Conservation (phyloP, 2,329 filamentous ascomycete species). For the Fusarium coicis region DNA sequence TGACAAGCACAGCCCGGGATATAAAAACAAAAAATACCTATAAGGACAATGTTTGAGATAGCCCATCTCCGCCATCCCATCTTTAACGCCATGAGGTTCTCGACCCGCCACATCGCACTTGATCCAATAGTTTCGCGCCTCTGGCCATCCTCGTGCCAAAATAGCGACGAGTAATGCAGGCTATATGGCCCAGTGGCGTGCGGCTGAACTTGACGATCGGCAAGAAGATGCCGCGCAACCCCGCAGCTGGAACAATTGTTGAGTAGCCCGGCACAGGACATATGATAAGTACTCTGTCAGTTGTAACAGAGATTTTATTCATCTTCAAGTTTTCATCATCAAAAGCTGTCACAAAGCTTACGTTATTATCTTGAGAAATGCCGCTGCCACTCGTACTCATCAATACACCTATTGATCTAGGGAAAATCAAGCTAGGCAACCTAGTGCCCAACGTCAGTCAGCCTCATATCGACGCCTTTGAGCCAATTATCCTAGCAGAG, state of each 20-base stretch:
- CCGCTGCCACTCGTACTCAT: not conserved
- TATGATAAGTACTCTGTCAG: too few species aligned
- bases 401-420: not conserved
- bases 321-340: too few species aligned
- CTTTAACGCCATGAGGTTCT: not conserved
- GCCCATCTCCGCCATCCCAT: too few species aligned
- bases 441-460: not conserved
- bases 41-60: too few species aligned
- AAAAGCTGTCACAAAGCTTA: too few species aligned
- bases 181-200: not conserved
- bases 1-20: too few species aligned
- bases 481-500: fast-evolving
- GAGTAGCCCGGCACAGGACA: too few species aligned
- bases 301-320: fast-evolving
- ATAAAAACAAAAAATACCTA: fast-evolving
- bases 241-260: not conserved
- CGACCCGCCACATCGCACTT: not conserved
- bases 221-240: not conserved
- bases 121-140: not conserved
- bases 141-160: not conserved
- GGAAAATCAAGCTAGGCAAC: not conserved
- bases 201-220: not conserved
- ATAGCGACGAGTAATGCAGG: fast-evolving
- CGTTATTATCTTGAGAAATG: not conserved
- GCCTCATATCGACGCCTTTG: not conserved